Conservation (phyloP, 202 grass and related monocot species). For the Schoenoplectus tabernaemontani region DNA sequence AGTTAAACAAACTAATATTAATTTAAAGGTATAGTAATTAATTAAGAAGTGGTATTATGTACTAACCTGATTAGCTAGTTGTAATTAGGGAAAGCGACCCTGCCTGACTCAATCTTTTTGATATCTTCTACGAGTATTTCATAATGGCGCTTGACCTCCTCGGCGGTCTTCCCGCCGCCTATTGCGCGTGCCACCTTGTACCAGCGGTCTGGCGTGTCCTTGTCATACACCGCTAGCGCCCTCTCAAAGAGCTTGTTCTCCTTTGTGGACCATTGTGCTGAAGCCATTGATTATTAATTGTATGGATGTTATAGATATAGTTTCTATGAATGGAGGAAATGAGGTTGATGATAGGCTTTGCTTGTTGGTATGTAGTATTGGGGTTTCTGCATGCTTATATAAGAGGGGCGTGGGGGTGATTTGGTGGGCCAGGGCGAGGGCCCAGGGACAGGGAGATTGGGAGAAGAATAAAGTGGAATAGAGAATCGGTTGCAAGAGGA, state of each 20-base stretch:
- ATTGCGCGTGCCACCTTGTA: conserved; percentile 59
- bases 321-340: background rate
- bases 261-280: conserved; percentile 33
- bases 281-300: conserved; percentile 10
- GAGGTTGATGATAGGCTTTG: background rate
- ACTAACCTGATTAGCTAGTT: conserved; percentile 23
- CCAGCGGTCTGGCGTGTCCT: conserved; percentile 66
- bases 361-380: conserved; percentile 4
- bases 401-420: background rate
- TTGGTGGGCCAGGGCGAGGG: conserved; percentile 13
- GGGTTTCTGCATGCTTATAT: conserved; percentile 14
- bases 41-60: background rate
- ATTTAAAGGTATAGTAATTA: background rate
- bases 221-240: conserved; percentile 46
- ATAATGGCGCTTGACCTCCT: conserved; percentile 59
- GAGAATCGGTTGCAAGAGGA: background rate
- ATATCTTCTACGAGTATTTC: conserved; percentile 44
- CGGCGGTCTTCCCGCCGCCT: conserved; percentile 48
- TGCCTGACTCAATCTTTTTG: conserved; percentile 37
- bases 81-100: conserved; percentile 51
- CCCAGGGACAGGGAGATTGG: background rate
- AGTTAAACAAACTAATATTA: background rate
- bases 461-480: background rate
- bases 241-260: conserved; percentile 79
- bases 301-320: background rate